phyloP scores from a whole-genome alignment of 2,329 filamentous ascomycete genomes.

The Colletotrichum plurivorum region DNA sequence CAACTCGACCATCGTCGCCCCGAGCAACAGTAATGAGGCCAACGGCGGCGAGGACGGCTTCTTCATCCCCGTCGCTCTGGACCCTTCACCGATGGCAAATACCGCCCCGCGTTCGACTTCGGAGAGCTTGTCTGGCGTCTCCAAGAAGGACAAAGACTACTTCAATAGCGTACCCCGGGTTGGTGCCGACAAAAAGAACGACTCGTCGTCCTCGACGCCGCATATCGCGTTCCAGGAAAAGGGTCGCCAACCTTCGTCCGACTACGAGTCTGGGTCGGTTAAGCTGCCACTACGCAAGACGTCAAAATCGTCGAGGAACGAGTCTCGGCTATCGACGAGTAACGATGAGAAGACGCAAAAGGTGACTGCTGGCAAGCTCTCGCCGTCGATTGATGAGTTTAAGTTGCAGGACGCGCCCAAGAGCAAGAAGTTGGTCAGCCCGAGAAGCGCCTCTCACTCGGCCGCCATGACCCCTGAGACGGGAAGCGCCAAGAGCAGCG shows the following conservation, averaged over 20 bases:
- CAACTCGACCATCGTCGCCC: slow-evolving; percentile 75
- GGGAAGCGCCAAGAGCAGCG: slow-evolving; percentile 51
- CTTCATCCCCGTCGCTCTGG: slow-evolving; percentile 82
- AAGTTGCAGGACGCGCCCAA: slow-evolving; percentile 87
- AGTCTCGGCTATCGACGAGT: slow-evolving; percentile 26
- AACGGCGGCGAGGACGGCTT: slow-evolving; percentile 73
- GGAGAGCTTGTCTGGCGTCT: slow-evolving; percentile 60
- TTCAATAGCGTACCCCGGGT: slow-evolving; percentile 62
- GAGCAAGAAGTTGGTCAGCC: slow-evolving; percentile 63
- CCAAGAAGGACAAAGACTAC: slow-evolving; percentile 71
- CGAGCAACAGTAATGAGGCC: slow-evolving; percentile 54
- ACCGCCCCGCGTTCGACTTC: slow-evolving; percentile 68
- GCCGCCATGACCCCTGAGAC: slow-evolving; percentile 56
- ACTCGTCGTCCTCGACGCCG: slow-evolving; percentile 75
- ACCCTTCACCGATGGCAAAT: slow-evolving; percentile 74
- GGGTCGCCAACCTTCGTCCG: slow-evolving; percentile 74
- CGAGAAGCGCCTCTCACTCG: slow-evolving; percentile 61
- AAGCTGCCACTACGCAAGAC: slow-evolving; percentile 64
- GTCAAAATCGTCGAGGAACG: slow-evolving; percentile 60
- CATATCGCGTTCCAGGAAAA: slow-evolving; percentile 95
- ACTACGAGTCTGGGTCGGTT: slow-evolving; percentile 62
- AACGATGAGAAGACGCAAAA: slow-evolving; percentile 54
- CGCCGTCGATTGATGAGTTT: slow-evolving; percentile 71
- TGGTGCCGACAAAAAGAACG: slow-evolving; percentile 61
- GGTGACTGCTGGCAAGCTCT: slow-evolving; percentile 54